Percentiles rank a stretch among this genome's conserved stretches.
Evolutionary conservation across 176 grass and related monocot genomes (phyloP).

Genomic region (Sorghum bicolor): Sorghum_bicolor_NCBIv3 NC_012879.2:6928001-6928500

Average conservation of each 20-base stretch:
- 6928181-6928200: not conserved
- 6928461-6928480: not conserved
- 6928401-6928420: not conserved
- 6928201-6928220: not conserved
- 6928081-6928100: not conserved
- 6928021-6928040: not conserved
- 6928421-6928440: not conserved
- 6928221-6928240: not conserved
- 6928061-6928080: not conserved
- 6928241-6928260: not conserved
- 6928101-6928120: conserved; percentile 8
- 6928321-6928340: not conserved
- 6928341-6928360: not conserved
- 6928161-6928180: not conserved
- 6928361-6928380: not conserved
- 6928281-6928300: not conserved
- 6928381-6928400: not conserved
- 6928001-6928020: not conserved
- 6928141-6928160: not conserved
- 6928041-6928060: not conserved
- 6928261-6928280: not conserved
- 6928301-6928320: not conserved
- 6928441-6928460: not conserved
- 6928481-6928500: not conserved
- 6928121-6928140: not conserved